Evolutionary conservation across 2,329 filamentous ascomycete species (phyloP).

Genomic region (Diaporthe sp.): DNA sequence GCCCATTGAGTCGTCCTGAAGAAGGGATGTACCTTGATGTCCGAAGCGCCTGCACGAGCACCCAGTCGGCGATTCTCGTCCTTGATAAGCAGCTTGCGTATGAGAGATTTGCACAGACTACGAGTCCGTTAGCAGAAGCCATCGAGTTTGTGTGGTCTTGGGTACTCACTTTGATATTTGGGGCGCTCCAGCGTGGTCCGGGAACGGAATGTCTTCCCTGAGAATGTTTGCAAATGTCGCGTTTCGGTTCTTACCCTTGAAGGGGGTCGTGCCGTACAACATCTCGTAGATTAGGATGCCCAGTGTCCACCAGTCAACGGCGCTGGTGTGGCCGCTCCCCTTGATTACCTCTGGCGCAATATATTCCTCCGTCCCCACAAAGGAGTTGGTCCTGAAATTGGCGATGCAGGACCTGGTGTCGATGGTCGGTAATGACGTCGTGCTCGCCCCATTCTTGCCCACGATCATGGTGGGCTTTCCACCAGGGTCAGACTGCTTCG

Average conservation of each 20-base stretch:
- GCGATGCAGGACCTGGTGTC: constrained; percentile 99
- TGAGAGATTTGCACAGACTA: constrained; percentile 95
- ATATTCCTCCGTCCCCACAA: constrained; percentile 98
- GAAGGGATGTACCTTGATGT: constrained; percentile 96
- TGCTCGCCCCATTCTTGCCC: constrained; percentile 88
- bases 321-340: constrained; percentile 97
- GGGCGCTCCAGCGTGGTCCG: constrained; percentile 86
- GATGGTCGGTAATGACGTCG: constrained; percentile 92
- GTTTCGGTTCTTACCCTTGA: constrained; percentile 99
- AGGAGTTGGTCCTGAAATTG: constrained; percentile 98
- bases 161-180: constrained; percentile 89
- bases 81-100: constrained; percentile 97
- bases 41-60: constrained; percentile 93
- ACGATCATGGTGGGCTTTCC: constrained; percentile 99
- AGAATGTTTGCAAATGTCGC: constrained; percentile 98
- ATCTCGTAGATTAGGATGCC: constrained; percentile 99
- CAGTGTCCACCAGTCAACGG: constrained; percentile 99
- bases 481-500: constrained; percentile 95
- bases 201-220: constrained; percentile 95
- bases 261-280: constrained; percentile 97
- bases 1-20: constrained; percentile 98
- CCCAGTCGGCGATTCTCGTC: constrained; percentile 95
- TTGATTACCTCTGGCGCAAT: constrained; percentile 99
- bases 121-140: constrained; percentile 31
- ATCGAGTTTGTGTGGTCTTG: constrained; percentile 17